Evolutionary conservation across 371 early-diverging fungal genomes (phyloP), one percentile per base, ranked within the genome.

Genomic region (Conidiobolus incongruus): DNA sequence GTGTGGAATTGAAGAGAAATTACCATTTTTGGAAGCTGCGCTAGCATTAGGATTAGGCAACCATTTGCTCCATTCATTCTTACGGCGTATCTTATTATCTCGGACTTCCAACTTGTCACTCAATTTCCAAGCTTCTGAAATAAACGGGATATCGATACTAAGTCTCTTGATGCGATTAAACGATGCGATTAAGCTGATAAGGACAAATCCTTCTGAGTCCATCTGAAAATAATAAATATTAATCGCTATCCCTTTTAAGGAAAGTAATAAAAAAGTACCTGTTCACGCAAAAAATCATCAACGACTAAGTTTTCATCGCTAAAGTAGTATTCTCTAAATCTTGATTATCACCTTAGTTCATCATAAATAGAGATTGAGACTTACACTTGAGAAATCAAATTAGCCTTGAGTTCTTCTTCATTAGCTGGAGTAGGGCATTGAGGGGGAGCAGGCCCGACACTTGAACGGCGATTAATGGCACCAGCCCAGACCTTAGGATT

Each of bases 251-350:
- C 26, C 34, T 12, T 31, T 35, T 19, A 32, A 10, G 5, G 10
- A 34, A 34, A 21, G 6, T 6, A 16, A 13, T 16, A 16, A 13
- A 17, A 13, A 19, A 41, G 24, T 49, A 50, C 58, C 52, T 72
- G 85, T 23, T 66, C 63, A 39, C 95, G 79, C 65, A 94, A 81
- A 55, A 70, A 92, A 15, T 89, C 61, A 53, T 94, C 95, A 45
- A 79, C 78, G 72, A 85, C 84, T 36, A 94, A 60, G 54, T 94
- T 94, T 42, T 91, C 92, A 38, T 86, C 71, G 47, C 89, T 88
- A 48, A 92, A 92, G 65, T 94, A 94, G 59, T 84, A 81, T 48
- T 84, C 85, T 56, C 72, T 72, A 51, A 6, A 31, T 28, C n/a
- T n/a, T n/a, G n/a, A n/a, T n/a, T 31, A 31, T n/a, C n/a, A n/a